Evolutionary conservation across 1,139 yeast species (phyloP).

Genomic region (Debaryomycetaceae sp.): DNA sequence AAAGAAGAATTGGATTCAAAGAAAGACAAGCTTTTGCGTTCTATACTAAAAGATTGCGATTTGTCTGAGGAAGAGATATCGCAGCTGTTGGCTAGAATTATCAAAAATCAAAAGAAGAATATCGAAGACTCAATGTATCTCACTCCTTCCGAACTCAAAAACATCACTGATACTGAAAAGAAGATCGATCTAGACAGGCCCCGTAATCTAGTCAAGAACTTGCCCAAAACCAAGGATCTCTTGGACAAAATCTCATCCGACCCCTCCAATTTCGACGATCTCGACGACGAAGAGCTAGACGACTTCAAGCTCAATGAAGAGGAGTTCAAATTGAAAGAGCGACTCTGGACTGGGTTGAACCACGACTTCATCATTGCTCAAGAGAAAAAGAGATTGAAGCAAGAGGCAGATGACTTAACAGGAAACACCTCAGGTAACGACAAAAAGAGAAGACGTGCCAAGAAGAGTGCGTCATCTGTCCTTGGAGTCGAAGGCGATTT

Average conservation of each 20-base stretch:
- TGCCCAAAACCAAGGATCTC: slow-evolving; percentile 57
- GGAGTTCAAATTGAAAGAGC: slow-evolving; percentile 67
- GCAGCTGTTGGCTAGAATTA: slow-evolving; percentile 19
- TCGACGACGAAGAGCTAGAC: slow-evolving; percentile 77
- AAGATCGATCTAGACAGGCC: slow-evolving; percentile 46
- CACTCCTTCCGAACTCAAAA: slow-evolving; percentile 21
- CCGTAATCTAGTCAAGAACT: slow-evolving; percentile 42
- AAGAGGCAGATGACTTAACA: slow-evolving; percentile 80
- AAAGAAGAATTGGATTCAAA: slow-evolving; percentile 7
- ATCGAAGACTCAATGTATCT: slow-evolving; percentile 18
- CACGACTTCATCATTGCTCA: slow-evolving; percentile 83
- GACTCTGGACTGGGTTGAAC: slow-evolving; percentile 85
- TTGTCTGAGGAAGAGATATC: slow-evolving; percentile 15
- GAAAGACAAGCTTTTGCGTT: slow-evolving; percentile 15
- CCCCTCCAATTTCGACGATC: slow-evolving; percentile 64
- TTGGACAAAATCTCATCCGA: slow-evolving; percentile 56
- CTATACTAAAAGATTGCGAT: slow-evolving; percentile 24
- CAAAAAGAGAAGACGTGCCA: slow-evolving; percentile 39
- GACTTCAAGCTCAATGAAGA: slow-evolving; percentile 57
- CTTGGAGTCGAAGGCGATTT: slow-evolving; percentile 14
- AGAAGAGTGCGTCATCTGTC: slow-evolving; percentile 13
- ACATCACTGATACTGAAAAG: slow-evolving; percentile 16
- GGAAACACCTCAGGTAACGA: slow-evolving; percentile 61
- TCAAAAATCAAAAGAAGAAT: slow-evolving; percentile 19
- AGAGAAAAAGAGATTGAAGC: slow-evolving; percentile 77